These are phyloP conservation scores for Circinella umbellata DNA, from an alignment of 371 early-diverging fungal species.

Conservation along the genomic window DNA sequence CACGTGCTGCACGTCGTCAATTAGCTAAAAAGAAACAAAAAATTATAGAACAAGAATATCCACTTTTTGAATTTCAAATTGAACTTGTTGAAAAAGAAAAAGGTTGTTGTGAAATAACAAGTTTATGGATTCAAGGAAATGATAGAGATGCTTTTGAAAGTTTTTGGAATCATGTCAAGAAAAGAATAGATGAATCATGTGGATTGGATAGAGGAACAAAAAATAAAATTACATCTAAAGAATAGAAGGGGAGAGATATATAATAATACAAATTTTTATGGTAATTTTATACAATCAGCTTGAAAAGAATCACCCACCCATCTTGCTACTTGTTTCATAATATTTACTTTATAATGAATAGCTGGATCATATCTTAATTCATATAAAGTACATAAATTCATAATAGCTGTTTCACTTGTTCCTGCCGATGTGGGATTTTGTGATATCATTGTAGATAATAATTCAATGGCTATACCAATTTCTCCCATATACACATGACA, in stretches of 20 bases:
- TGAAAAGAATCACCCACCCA: constrained; percentile 69
- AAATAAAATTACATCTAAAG: neutral
- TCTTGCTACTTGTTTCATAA: constrained; percentile 58
- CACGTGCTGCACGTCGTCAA: constrained; percentile 50
- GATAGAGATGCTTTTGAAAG: constrained; percentile 46
- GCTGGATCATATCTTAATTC: constrained; percentile 62
- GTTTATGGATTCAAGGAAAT: constrained; percentile 44
- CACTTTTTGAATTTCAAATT: constrained; percentile 33
- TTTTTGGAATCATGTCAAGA: constrained; percentile 59
- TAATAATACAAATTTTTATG: constrained; percentile 16
- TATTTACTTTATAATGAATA: constrained; percentile 49
- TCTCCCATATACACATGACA: constrained; percentile 65
- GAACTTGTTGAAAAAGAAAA: constrained; percentile 11
- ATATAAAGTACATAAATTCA: constrained; percentile 65
- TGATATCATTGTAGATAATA: constrained; percentile 30
- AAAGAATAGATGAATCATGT: constrained; percentile 58
- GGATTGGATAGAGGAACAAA: constrained; percentile 41
- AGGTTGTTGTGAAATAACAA: constrained; percentile 18
- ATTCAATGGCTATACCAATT: constrained; percentile 40
- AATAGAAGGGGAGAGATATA: neutral
- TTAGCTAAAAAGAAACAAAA: constrained; percentile 27
- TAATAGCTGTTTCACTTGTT: constrained; percentile 57
- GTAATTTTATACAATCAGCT: constrained; percentile 50
- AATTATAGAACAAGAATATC: constrained; percentile 9
- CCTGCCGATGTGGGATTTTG: constrained; percentile 54